Base-by-base conservation (phyloP, 345 rosid species). In the Chamaenerion angustifolium region DNA sequence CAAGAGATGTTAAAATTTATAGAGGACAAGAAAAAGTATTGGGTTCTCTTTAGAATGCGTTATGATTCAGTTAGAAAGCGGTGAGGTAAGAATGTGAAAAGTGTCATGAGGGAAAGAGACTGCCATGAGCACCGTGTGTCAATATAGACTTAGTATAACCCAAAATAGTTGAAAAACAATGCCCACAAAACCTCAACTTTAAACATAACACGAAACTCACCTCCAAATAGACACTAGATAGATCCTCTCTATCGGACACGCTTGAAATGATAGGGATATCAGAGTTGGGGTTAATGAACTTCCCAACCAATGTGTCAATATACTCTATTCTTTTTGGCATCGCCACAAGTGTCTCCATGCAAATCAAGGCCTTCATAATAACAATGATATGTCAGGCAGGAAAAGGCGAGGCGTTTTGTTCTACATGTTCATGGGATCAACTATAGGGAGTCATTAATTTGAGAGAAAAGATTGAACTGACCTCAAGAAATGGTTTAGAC, bases 211-310 rank as follows among this genome's bases (percentile, higher is more conserved):
- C 13, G 13, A 55, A 37, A 14, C 40, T 64, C 68, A 88, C 97
- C 95, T 93, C 97, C 65, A 88, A 62, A 74, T 73, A 88, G 58
- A 88, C 79, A 63, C 78, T 67, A 14, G 95, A 85, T n/a, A 88
- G 58, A 58, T 93, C 95, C 69, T 93, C 99, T 64, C 81, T 81
- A 61, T 93, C 99, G 16, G 75, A 60, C 27, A 69, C 53, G 73
- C 66, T 77, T 42, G 83, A 76, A 61, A 56, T 40, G 63, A 43
- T 65, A 48, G 60, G 52, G 64, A 52, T 67, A 54, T 93, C 92
- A 12, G 77, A 56, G 68, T 55, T 79, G 35, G 86, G 75, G 12
- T 48, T 42, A 46, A 93, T 63, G 60, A 88, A 75, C 67, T 77
- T 93, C 13, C 81, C 87, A 12, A 93, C 82, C 63, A 76, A 65